Percentiles rank a stretch among this genome's conserved stretches.
phyloP scores from a whole-genome alignment of 495 filamentous ascomycete species.

The Aspergillus nanangensis region DNA sequence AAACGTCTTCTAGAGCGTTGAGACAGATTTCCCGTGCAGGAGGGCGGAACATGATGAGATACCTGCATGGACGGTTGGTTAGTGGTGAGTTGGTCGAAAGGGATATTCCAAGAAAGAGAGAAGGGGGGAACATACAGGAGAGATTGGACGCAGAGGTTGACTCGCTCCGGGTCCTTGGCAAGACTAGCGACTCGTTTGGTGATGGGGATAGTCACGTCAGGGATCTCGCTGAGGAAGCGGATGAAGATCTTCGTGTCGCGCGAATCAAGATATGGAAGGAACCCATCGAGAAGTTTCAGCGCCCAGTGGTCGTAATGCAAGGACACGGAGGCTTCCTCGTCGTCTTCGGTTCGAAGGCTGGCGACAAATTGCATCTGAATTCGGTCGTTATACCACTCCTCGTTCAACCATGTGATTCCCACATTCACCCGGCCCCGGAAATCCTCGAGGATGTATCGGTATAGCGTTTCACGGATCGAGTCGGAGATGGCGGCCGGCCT shows the following conservation, averaged over 20 bases:
- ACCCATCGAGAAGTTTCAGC: slow-evolving; percentile 76
- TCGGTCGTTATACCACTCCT: slow-evolving; percentile 96
- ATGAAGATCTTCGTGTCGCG: slow-evolving; percentile 80
- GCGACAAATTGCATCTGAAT: slow-evolving; percentile 48
- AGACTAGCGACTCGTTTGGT: slow-evolving; percentile 72
- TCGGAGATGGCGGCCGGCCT: slow-evolving; percentile 51
- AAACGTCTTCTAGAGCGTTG: slow-evolving; percentile 80
- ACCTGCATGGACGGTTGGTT: slow-evolving; percentile 40
- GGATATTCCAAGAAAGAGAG: not conserved
- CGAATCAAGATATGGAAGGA: slow-evolving; percentile 78
- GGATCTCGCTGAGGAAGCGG: slow-evolving; percentile 87
- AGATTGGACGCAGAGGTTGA: slow-evolving; percentile 56
- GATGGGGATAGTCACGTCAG: slow-evolving; percentile 65
- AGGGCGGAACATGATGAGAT: slow-evolving; percentile 80
- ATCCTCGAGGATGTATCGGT: slow-evolving; percentile 81
- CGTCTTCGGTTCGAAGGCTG: slow-evolving; percentile 30
- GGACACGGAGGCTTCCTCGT: slow-evolving; percentile 30
- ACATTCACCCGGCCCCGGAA: slow-evolving; percentile 82
- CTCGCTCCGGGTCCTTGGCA: slow-evolving; percentile 82
- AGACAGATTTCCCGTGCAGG: slow-evolving; percentile 77
- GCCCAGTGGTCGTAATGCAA: slow-evolving; percentile 78
- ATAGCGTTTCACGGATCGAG: slow-evolving; percentile 72
- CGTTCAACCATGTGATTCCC: slow-evolving; percentile 86
- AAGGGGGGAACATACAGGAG: slow-evolving; percentile 47
- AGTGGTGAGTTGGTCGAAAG: not conserved